phyloP scores from a whole-genome alignment of 805 yeast genomes.

The Starmerella khaoyaiensis region DNA sequence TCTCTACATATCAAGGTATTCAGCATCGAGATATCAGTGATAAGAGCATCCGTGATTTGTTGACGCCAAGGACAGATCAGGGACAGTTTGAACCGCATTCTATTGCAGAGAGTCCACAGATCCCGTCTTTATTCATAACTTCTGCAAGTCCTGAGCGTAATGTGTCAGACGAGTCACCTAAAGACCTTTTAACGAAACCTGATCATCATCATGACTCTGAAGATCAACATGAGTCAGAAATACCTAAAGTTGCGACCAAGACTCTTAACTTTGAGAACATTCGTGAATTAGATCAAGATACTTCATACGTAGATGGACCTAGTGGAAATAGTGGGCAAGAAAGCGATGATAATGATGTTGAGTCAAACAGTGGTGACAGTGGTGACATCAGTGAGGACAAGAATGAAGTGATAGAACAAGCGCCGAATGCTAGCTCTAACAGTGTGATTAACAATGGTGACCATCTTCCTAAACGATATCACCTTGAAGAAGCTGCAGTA shows the following conservation, averaged over 20 bases:
- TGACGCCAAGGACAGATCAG: constrained; percentile 20
- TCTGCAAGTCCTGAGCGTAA: constrained; percentile 11
- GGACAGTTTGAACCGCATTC: constrained; percentile 7
- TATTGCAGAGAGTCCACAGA: not conserved
- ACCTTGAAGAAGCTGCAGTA: too few relatives aligned
- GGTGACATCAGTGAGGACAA: not conserved
- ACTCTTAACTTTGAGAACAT: not conserved
- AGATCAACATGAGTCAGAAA: not conserved
- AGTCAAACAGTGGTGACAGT: not conserved
- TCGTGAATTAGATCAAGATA: constrained; percentile 4
- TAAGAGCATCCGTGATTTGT: constrained; percentile 19
- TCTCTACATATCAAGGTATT: constrained; percentile 21
- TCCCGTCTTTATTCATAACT: constrained; percentile 12
- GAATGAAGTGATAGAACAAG: too few relatives aligned
- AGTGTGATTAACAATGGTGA: too few relatives aligned
- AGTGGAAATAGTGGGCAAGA: constrained; percentile 2
- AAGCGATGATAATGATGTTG: not conserved
- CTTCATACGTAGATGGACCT: constrained; percentile 5
- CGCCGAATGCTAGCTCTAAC: not conserved
- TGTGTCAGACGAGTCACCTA: too few relatives aligned
- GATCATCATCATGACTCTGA: not conserved
- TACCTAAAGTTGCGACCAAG: constrained; percentile 2
- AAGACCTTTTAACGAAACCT: not conserved
- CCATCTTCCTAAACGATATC: too few relatives aligned
- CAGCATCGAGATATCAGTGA: constrained; percentile 19